A percentile compares a stretch with the other conserved stretches of the same genome.
phyloP scores from a whole-genome alignment of 179 eudicot species.

The Heliamphora pulchella region DNA sequence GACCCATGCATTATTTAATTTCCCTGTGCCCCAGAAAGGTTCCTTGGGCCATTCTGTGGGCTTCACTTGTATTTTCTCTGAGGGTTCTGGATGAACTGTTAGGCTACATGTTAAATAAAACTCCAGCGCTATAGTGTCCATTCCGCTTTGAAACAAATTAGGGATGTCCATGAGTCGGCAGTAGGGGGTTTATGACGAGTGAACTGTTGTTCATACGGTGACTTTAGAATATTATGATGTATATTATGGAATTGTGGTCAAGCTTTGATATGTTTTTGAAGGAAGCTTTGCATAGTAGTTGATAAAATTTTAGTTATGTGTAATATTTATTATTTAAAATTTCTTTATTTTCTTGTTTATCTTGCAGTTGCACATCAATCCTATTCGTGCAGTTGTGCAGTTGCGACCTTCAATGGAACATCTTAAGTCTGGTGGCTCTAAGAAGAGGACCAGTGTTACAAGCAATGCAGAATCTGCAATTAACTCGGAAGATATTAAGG shows the following conservation, averaged over 20 bases:
- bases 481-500: constrained; percentile 32
- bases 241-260: neutral
- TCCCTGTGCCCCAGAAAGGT: too few species aligned
- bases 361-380: constrained; percentile 85
- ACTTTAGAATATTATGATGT: too few species aligned
- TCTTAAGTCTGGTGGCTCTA: constrained; percentile 34
- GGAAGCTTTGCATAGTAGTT: neutral
- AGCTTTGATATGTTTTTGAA: neutral
- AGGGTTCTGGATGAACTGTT: too few species aligned
- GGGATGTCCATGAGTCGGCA: too few species aligned
- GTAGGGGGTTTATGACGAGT: too few species aligned
- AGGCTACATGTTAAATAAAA: too few species aligned
- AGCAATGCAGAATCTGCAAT: constrained; percentile 25
- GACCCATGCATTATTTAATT: too few species aligned
- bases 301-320: neutral
- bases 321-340: neutral
- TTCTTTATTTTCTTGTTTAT: constrained; percentile 17
- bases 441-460: constrained; percentile 24
- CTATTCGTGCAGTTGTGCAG: constrained; percentile 73
- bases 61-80: too few species aligned
- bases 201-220: too few species aligned
- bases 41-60: too few species aligned
- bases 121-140: too few species aligned
- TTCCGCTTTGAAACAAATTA: too few species aligned
- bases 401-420: constrained; percentile 76